Conservation (phyloP, 495 filamentous ascomycete genomes). For the Penicillium atrosanguineum region DNA sequence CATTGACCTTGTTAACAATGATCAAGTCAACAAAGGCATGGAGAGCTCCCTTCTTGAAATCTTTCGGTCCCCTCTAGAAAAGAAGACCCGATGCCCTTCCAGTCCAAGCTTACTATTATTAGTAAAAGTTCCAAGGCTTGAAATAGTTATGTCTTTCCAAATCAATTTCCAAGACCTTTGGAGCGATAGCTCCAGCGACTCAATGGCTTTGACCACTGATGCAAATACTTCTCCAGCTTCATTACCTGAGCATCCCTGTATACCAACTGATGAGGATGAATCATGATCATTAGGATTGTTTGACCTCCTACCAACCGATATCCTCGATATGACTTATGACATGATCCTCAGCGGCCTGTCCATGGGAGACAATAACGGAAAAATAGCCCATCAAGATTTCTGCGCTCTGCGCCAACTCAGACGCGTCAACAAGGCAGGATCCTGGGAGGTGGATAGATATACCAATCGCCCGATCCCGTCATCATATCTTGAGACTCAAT, state of each 20-base stretch:
- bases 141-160: not conserved
- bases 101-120: not conserved
- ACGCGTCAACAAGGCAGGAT: not conserved
- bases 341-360: conserved; percentile 8
- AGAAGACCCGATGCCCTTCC: not conserved
- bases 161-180: not conserved
- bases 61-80: no score
- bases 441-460: not conserved
- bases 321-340: no score
- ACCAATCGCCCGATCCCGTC: not conserved
- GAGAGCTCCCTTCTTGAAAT: no score
- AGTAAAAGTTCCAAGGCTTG: not conserved
- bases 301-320: conserved; percentile 4
- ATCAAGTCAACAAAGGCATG: no score
- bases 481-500: not conserved
- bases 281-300: not conserved
- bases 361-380: not conserved
- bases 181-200: not conserved
- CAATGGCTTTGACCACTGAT: not conserved
- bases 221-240: not conserved
- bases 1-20: no score
- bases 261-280: no score
- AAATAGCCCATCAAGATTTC: conserved; percentile 7
- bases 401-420: conserved; percentile 1
- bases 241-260: not conserved